These are phyloP conservation scores for Kluyveromyces dobzhanskii DNA, from an alignment of 805 yeast species.

Conservation along the genomic window DNA sequence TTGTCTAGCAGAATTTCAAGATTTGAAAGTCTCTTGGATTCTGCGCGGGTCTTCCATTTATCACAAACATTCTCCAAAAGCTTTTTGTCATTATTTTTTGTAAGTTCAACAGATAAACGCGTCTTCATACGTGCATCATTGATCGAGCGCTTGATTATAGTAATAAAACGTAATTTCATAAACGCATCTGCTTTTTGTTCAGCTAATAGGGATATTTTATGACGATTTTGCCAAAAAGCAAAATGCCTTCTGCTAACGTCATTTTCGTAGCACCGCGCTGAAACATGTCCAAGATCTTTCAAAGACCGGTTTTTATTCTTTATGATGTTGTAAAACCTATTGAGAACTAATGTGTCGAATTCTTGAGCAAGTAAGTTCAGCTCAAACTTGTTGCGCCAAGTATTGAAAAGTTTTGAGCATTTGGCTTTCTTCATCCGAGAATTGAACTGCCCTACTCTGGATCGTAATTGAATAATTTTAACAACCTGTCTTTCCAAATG, in stretches of 20 bases:
- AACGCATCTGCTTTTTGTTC: slow-evolving; percentile 9
- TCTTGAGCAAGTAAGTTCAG: background rate
- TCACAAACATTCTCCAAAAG: background rate
- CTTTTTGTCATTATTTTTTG: background rate
- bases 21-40: slow-evolving; percentile 4
- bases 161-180: slow-evolving; percentile 9
- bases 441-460: background rate
- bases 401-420: slow-evolving; percentile 1
- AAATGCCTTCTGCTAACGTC: background rate
- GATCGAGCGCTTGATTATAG: slow-evolving; percentile 8
- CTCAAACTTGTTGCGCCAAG: slow-evolving; percentile 9
- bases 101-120: background rate
- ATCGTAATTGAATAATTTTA: background rate
- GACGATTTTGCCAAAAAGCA: background rate
- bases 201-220: background rate
- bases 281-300: background rate
- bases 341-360: background rate
- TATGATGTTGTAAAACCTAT: slow-evolving; percentile 6
- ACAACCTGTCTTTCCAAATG: background rate
- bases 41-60: slow-evolving; percentile 4
- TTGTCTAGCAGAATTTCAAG: slow-evolving; percentile 8
- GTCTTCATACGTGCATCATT: slow-evolving; percentile 7
- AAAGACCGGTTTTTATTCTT: background rate
- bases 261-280: slow-evolving; percentile 3
- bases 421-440: background rate